Evolutionary conservation across 805 yeast species (phyloP).

Genomic region (Candida ascalaphidarum): DNA sequence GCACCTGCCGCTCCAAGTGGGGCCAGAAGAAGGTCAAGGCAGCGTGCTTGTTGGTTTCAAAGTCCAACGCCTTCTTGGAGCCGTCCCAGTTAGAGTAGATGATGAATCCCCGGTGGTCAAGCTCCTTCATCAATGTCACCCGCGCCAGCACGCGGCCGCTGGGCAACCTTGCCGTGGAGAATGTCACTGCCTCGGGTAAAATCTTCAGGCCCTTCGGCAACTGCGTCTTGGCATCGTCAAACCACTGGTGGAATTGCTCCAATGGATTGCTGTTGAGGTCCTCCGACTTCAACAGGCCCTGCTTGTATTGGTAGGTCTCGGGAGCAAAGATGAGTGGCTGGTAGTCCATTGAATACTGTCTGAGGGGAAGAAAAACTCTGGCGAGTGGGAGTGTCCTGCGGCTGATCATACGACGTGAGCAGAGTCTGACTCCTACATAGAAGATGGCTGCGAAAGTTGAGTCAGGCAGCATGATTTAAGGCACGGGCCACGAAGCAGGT

Average conservation of each 20-base stretch:
- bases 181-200: constrained; percentile 75
- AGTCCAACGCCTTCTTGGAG: constrained; percentile 73
- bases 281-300: constrained; percentile 45
- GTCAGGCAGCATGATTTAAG: too few relatives aligned
- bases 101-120: constrained; percentile 77
- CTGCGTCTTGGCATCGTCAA: constrained; percentile 56
- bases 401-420: too few relatives aligned
- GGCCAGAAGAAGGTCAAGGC: constrained; percentile 91
- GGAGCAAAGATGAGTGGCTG: constrained; percentile 60
- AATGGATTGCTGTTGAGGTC: constrained; percentile 58
- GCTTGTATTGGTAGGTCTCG: constrained; percentile 78
- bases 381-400: too few relatives aligned
- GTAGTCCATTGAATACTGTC: too few relatives aligned
- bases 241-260: constrained; percentile 79
- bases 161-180: constrained; percentile 86
- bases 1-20: constrained; percentile 80
- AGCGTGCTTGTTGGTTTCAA: constrained; percentile 65
- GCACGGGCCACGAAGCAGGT: too few relatives aligned
- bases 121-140: constrained; percentile 79
- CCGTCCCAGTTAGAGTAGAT: constrained; percentile 88
- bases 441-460: too few relatives aligned
- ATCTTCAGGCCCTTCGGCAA: constrained; percentile 34
- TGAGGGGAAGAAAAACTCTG: too few relatives aligned
- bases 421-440: too few relatives aligned
- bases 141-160: constrained; percentile 86